Percentiles rank a stretch among this genome's conserved stretches.
Evolutionary conservation across 345 rosid genomes (phyloP).

Genomic region (Populus euphratica): DNA sequence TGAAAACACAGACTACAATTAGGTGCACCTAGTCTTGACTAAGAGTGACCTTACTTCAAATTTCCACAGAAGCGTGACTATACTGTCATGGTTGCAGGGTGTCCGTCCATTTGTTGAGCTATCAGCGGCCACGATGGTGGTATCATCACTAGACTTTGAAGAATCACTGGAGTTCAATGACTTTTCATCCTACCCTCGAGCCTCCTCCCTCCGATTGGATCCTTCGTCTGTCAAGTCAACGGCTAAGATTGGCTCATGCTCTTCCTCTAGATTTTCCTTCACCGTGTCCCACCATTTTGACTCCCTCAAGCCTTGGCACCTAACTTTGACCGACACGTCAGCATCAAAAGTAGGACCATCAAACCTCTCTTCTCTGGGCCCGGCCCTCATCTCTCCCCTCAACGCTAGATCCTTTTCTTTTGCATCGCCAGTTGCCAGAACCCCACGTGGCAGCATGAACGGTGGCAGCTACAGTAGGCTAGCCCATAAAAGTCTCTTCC

Average conservation of each 20-base stretch:
- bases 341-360: constrained; percentile 47
- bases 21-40: not conserved
- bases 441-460: constrained; percentile 41
- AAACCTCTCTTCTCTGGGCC: constrained; percentile 37
- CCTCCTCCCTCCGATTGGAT: constrained; percentile 78
- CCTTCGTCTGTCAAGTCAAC: constrained; percentile 52
- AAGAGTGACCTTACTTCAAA: not conserved
- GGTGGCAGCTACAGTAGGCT: constrained; percentile 10
- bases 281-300: constrained; percentile 82
- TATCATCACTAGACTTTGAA: constrained; percentile 72
- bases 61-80: not conserved
- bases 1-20: not conserved
- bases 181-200: constrained; percentile 56
- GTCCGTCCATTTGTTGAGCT: constrained; percentile 86
- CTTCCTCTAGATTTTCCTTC: constrained; percentile 91
- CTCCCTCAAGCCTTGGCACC: constrained; percentile 91
- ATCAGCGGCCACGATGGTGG: constrained; percentile 56
- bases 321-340: constrained; percentile 64
- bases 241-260: constrained; percentile 67
- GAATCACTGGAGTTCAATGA: constrained; percentile 59
- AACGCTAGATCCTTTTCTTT: constrained; percentile 70
- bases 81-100: constrained; percentile 44
- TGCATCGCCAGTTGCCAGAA: constrained; percentile 72
- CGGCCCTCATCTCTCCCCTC: constrained; percentile 59
- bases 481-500: constrained; percentile 52